Conservation (phyloP, 305 asterid species). For the Fraxinus greggii region DNA sequence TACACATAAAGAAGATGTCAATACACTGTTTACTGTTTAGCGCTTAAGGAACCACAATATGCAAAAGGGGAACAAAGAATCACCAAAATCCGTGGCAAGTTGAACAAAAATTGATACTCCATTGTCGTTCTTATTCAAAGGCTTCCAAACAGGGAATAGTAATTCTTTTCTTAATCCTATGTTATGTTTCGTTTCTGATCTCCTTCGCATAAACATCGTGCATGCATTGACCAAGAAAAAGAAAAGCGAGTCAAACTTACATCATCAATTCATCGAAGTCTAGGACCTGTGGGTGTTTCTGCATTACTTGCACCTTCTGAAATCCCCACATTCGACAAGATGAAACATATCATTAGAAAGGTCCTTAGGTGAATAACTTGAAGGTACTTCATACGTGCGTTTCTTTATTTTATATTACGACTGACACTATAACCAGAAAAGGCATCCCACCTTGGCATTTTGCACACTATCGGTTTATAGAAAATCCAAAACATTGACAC, state of each 20-base stretch:
- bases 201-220: not conserved
- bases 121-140: not conserved
- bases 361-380: not conserved
- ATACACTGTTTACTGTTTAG: not conserved
- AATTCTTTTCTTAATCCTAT: not conserved
- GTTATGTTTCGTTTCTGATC: not conserved
- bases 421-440: not conserved
- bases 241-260: not conserved
- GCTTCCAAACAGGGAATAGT: not conserved
- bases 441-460: not conserved
- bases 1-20: not conserved
- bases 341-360: not conserved
- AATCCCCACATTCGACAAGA: not conserved
- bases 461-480: not conserved
- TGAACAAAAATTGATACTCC: not conserved
- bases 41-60: not conserved
- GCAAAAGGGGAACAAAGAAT: not conserved
- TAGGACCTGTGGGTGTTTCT: not conserved
- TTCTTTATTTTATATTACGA: not conserved
- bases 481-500: constrained; percentile 1
- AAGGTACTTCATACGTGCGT: not conserved
- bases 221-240: not conserved
- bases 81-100: not conserved
- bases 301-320: not conserved
- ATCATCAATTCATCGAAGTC: not conserved